phyloP scores from a whole-genome alignment of 176 grass and related monocot species.

The Zea luxurians region DNA sequence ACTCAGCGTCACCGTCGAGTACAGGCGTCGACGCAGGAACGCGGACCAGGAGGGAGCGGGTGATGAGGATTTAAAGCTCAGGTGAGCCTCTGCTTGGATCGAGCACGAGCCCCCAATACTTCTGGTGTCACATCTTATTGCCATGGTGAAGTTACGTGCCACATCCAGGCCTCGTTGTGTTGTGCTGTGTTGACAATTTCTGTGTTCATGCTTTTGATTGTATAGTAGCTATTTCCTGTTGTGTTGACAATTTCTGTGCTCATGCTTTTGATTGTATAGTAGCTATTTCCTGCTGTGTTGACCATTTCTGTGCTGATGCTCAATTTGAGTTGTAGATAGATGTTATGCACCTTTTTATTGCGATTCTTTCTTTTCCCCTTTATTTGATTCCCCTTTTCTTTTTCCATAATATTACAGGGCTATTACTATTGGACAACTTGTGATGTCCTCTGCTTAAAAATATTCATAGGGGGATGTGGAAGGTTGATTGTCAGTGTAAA shows the following conservation, averaged over 20 bases:
- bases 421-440: background rate
- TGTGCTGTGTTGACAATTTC: background rate
- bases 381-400: background rate
- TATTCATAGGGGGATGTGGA: background rate
- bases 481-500: background rate
- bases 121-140: background rate
- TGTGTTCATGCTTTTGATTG: background rate
- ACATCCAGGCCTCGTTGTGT: background rate
- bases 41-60: conserved; percentile 24
- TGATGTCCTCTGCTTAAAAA: background rate
- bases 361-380: background rate
- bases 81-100: conserved; percentile 38
- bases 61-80: conserved; percentile 56
- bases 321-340: background rate
- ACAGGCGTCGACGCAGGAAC: conserved; percentile 42
- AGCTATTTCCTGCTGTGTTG: background rate
- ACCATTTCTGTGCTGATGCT: background rate
- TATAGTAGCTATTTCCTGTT: background rate
- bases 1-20: conserved; percentile 65
- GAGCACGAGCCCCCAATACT: background rate
- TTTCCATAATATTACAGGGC: background rate
- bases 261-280: conserved; percentile 6
- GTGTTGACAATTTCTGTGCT: background rate
- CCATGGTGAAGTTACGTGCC: background rate
- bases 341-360: background rate